Conservation (phyloP, 169 alveolate genomes). For the Plasmodium vivax region DNA sequence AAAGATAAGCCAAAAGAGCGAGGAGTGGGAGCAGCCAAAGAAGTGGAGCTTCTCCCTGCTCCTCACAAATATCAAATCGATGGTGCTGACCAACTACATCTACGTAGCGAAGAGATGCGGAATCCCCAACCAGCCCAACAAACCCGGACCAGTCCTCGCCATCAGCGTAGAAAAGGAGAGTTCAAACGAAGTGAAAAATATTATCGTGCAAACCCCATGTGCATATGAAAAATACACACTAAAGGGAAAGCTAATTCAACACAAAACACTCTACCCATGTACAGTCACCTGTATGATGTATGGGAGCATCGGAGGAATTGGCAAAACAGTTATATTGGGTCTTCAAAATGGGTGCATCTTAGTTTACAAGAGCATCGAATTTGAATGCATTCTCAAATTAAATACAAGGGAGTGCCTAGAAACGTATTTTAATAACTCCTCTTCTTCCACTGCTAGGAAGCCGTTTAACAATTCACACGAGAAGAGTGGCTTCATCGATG, state of each 20-base stretch:
- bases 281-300: conserved; percentile 80
- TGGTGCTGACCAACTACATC: conserved; percentile 48
- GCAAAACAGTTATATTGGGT: conserved; percentile 80
- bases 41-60: conserved; percentile 69
- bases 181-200: neutral
- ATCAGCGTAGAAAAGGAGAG: conserved; percentile 51
- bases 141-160: conserved; percentile 74
- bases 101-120: conserved; percentile 72
- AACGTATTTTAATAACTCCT: neutral
- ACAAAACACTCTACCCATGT: conserved; percentile 80
- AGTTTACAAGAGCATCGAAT: conserved; percentile 75
- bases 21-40: conserved; percentile 55
- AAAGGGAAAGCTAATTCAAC: conserved; percentile 78
- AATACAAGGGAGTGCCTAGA: conserved; percentile 76
- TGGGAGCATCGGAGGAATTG: conserved; percentile 85
- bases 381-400: conserved; percentile 80
- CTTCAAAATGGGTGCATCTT: conserved; percentile 82
- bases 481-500: neutral
- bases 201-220: conserved; percentile 72
- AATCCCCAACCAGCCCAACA: conserved; percentile 67
- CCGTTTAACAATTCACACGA: neutral
- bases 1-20: conserved; percentile 49
- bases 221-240: conserved; percentile 68
- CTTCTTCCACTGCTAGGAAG: neutral
- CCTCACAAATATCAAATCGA: conserved; percentile 60